Evolutionary conservation across 2,329 filamentous ascomycete genomes (phyloP), one percentile per base, ranked within the genome.

Genomic region (Fusarium algeriense): DNA sequence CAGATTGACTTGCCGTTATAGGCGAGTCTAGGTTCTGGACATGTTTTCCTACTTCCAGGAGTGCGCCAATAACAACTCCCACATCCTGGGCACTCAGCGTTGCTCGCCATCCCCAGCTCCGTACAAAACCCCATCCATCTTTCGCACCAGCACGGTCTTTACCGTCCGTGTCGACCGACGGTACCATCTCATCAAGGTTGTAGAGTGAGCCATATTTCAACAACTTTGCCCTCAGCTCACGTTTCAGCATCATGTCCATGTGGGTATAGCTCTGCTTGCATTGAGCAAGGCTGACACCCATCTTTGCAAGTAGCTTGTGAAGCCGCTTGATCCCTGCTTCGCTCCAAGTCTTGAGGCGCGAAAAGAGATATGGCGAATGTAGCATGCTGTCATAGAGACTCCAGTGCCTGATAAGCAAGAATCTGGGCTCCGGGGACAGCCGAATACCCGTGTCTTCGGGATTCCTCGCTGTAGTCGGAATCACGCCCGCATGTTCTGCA

Each of bases 311-410:
- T 1, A 99, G 87, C 79, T 98, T 98, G 81, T 98, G 93, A 23
- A 99, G 85, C 55, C 95, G 89, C 80, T 97, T 97, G 57, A 93
- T 88, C 6, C 96, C 96, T 54, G 88, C 89, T 69, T 98, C 96
- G 66, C 91, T 97, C 95, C 96, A 99, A 49, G 97, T 94, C 81
- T 97, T 95, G 48, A 99, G 87, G 35, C 94, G 89, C 6, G 95
- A 93, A 65, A 97, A 95, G 7, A 99, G 88, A 77, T 98, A 98
- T 1, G 95, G 95, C 0, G 95, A 98, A 80, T 99, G 96, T 15
- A 98, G 87, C 96, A 99, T 98, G 80, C 94, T 97, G 78, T 99
- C 96, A 80, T 98, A 98, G 17, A 99, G 85, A 74, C 94, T 97
- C 96, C 96, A 99, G 80, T 99, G 96, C 37, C 96, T 88, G 57